A percentile compares a stretch with the other conserved stretches of the same genome.
phyloP scores from a whole-genome alignment of 768 basidiomycete species.

The Boletellus sp. region DNA sequence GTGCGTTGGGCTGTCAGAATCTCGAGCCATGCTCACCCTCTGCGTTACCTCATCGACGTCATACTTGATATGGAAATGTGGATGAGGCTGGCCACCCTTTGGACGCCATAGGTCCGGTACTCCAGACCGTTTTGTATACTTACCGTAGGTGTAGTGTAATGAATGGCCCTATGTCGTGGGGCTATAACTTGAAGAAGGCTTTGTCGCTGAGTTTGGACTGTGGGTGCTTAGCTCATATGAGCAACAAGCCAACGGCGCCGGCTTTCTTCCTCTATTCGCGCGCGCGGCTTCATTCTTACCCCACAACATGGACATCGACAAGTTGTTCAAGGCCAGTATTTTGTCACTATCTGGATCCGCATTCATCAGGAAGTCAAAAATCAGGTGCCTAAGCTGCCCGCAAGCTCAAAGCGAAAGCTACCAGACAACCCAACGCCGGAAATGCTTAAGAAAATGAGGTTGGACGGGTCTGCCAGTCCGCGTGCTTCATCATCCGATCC shows the following conservation, averaged over 20 bases:
- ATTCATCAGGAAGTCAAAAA: neutral
- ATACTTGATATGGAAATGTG: conserved; percentile 3
- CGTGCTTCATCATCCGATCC: conserved; percentile 7
- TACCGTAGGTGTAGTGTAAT: conserved; percentile 5
- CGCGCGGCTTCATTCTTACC: neutral
- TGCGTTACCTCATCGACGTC: conserved; percentile 7
- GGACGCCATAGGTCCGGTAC: neutral
- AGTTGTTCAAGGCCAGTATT: conserved; percentile 42
- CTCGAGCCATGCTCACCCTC: conserved; percentile 23
- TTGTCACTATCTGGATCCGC: neutral
- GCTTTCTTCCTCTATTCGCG: neutral
- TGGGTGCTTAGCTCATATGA: conserved; percentile 15
- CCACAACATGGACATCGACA: conserved; percentile 45
- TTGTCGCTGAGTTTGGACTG: too few species aligned
- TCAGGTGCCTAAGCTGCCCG: conserved; percentile 67
- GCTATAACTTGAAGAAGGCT: too few species aligned
- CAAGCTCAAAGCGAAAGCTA: conserved; percentile 66
- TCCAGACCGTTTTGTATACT: neutral
- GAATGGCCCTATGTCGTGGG: neutral
- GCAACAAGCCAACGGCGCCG: neutral
- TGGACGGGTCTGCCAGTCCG: conserved; percentile 37
- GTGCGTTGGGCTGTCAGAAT: conserved; percentile 27
- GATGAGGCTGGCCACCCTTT: conserved; percentile 5
- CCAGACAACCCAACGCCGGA: conserved; percentile 75
- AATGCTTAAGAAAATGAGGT: conserved; percentile 75